Conservation (phyloP, 2,329 filamentous ascomycete genomes). For the Hysterium pulicare region DNA sequence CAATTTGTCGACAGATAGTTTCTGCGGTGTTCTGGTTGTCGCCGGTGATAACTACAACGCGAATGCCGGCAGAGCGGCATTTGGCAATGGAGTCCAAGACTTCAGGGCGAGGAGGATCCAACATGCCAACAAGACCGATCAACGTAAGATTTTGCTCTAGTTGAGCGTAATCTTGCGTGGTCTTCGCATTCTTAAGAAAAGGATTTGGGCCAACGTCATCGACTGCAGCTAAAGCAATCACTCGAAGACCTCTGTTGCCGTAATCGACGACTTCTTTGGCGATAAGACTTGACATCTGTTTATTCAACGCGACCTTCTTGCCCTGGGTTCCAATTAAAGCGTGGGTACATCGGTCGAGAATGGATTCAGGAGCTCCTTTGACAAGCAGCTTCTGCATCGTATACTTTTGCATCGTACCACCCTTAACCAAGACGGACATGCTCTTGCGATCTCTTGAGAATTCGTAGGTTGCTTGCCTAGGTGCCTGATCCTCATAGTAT, state of each 20-base stretch:
- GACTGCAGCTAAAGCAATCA: slow-evolving; percentile 87
- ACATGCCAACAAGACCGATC: slow-evolving; percentile 90
- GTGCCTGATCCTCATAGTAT: slow-evolving; percentile 74
- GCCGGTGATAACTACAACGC: slow-evolving; percentile 95
- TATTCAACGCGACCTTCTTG: slow-evolving; percentile 69
- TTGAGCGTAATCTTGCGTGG: slow-evolving; percentile 76
- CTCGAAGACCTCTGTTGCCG: slow-evolving; percentile 85
- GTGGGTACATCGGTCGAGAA: slow-evolving; percentile 88
- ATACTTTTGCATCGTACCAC: slow-evolving; percentile 54
- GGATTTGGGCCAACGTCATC: slow-evolving; percentile 70
- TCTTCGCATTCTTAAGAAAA: slow-evolving; percentile 71
- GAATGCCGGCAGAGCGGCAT: slow-evolving; percentile 89
- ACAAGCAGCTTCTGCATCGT: slow-evolving; percentile 89
- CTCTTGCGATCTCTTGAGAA: slow-evolving; percentile 98
- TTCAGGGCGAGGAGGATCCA: slow-evolving; percentile 92
- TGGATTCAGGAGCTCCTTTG: slow-evolving; percentile 92
- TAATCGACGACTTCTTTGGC: slow-evolving; percentile 81
- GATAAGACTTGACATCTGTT: slow-evolving; percentile 67
- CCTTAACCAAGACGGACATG: slow-evolving; percentile 90
- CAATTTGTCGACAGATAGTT: slow-evolving; percentile 95
- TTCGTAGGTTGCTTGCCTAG: slow-evolving; percentile 82
- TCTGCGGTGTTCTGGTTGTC: slow-evolving; percentile 98
- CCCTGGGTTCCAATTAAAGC: slow-evolving; percentile 74
- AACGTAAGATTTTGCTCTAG: slow-evolving; percentile 94
- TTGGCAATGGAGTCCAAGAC: slow-evolving; percentile 81